Evolutionary conservation across 768 basidiomycete genomes (phyloP).

Genomic region (Boletus eberwhitei): DNA sequence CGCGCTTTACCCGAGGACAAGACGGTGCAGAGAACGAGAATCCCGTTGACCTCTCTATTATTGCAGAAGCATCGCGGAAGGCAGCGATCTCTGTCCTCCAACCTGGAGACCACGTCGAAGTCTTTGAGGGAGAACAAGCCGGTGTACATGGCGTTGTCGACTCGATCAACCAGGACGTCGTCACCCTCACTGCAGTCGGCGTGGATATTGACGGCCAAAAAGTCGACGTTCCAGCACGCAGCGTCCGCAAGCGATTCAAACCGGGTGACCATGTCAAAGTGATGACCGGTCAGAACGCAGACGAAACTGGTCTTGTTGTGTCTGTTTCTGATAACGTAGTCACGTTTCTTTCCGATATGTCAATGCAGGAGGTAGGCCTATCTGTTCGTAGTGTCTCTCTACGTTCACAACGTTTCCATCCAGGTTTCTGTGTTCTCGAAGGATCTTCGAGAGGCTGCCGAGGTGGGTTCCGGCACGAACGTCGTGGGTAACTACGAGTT

Average conservation of each 20-base stretch:
- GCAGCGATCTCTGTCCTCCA: slow-evolving; percentile 93
- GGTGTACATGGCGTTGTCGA: slow-evolving; percentile 93
- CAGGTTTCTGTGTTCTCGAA: slow-evolving; percentile 97
- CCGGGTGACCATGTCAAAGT: slow-evolving; percentile 99
- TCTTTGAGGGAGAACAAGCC: slow-evolving; percentile 94
- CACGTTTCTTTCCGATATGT: slow-evolving; percentile 97
- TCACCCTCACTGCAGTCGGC: slow-evolving; percentile 76
- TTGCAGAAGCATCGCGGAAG: slow-evolving; percentile 89
- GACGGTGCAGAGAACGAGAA: slow-evolving; percentile 65
- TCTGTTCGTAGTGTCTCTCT: not conserved
- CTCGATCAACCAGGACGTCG: slow-evolving; percentile 81
- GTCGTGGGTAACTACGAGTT: slow-evolving; percentile 91
- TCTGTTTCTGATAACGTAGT: slow-evolving; percentile 87
- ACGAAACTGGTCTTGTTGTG: slow-evolving; percentile 95
- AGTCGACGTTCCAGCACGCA: slow-evolving; percentile 80
- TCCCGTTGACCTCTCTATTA: slow-evolving; percentile 82
- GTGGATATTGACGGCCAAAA: slow-evolving; percentile 84
- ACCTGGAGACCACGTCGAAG: slow-evolving; percentile 96
- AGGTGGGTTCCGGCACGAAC: slow-evolving; percentile 90
- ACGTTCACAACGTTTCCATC: slow-evolving; percentile 5
- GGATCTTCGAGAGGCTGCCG: slow-evolving; percentile 95
- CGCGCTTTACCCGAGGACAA: slow-evolving; percentile 76
- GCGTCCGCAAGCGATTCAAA: slow-evolving; percentile 93
- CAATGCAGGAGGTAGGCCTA: slow-evolving; percentile 81
- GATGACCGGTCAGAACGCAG: slow-evolving; percentile 89